Conservation (phyloP, 2,329 filamentous ascomycete genomes). For the Ceratocystis diversiconidia region DNA sequence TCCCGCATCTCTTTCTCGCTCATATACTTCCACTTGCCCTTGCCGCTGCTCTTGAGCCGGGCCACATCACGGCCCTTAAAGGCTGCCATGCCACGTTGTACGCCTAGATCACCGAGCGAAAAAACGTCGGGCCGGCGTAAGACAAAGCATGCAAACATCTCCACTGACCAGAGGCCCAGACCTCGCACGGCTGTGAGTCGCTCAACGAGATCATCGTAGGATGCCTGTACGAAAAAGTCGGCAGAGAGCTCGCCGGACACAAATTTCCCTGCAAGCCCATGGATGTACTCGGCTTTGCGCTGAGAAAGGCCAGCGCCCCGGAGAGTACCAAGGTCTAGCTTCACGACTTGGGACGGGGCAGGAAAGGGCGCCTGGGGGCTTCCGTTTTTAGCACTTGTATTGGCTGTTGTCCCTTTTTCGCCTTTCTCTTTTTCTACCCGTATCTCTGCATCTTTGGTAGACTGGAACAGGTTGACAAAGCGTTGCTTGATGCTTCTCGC, state of each 20-base stretch:
- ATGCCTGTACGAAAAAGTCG: slow-evolving; percentile 54
- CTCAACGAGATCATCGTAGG: slow-evolving; percentile 74
- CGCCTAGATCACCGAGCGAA: slow-evolving; percentile 77
- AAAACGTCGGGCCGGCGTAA: slow-evolving; percentile 92
- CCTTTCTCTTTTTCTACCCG: slow-evolving; percentile 17
- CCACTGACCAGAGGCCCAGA: slow-evolving; percentile 78
- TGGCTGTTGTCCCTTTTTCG: slow-evolving; percentile 9
- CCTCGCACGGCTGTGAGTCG: slow-evolving; percentile 75
- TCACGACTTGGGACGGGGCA: slow-evolving; percentile 56
- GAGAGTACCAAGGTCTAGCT: slow-evolving; percentile 48
- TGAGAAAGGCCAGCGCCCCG: slow-evolving; percentile 80
- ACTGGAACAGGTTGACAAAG: slow-evolving; percentile 59
- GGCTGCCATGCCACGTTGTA: slow-evolving; percentile 87
- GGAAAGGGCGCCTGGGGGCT: slow-evolving; percentile 43
- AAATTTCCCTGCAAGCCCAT: slow-evolving; percentile 75
- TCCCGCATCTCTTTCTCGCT: slow-evolving; percentile 82
- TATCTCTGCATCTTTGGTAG: slow-evolving; percentile 23
- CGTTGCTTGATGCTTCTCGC: slow-evolving; percentile 78
- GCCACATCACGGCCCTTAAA: slow-evolving; percentile 70
- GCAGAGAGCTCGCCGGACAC: slow-evolving; percentile 58
- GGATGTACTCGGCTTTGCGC: slow-evolving; percentile 90
- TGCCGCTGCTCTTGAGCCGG: slow-evolving; percentile 59
- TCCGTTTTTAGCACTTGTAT: not conserved
- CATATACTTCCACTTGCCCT: slow-evolving; percentile 97
- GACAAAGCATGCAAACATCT: slow-evolving; percentile 97